Evolutionary conservation across 1,284 basidiomycete species (phyloP).

Genomic region (Trichosporon sp.): DNA sequence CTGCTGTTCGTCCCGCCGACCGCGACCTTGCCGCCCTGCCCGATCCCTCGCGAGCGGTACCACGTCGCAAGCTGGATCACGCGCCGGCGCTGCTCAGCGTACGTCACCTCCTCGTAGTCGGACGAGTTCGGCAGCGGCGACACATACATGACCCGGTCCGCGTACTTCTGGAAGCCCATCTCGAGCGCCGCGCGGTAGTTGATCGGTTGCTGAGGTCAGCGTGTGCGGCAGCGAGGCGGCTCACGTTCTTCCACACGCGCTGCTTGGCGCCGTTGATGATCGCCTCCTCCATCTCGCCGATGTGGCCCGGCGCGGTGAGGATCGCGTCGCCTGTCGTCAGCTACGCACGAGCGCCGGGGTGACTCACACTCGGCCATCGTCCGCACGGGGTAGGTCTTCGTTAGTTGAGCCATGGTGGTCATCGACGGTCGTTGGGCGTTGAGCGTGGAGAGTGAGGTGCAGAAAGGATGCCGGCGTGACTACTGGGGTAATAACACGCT

Average conservation of each 20-base stretch:
- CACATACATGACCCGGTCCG: not conserved
- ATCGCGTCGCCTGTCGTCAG: conserved; percentile 18
- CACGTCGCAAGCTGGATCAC: conserved; percentile 26
- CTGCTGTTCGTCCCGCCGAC: conserved; percentile 34
- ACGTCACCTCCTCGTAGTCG: conserved; percentile 4
- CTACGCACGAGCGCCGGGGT: not conserved
- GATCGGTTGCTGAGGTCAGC: not conserved
- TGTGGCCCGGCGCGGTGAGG: conserved; percentile 29
- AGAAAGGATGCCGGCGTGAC: not conserved
- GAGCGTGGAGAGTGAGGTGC: not conserved
- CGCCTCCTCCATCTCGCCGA: conserved; percentile 35
- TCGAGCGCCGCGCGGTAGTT: not conserved
- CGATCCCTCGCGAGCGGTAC: conserved; percentile 29
- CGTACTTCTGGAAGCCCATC: conserved; percentile 4
- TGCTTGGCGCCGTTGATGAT: conserved; percentile 26
- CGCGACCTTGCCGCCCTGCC: conserved; percentile 30
- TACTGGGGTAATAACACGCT: not conserved
- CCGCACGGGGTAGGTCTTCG: conserved; percentile 1
- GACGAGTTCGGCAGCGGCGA: not conserved
- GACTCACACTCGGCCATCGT: conserved; percentile 6
- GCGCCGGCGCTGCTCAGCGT: conserved; percentile 23
- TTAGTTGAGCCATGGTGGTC: not conserved
- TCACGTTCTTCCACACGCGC: conserved; percentile 40
- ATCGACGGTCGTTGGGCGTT: not conserved
- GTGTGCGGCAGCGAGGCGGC: not conserved